Evolutionary conservation across 1,284 basidiomycete genomes (phyloP), one percentile per base, ranked within the genome.

Genomic region (Naganishia liquefaciens): DNA sequence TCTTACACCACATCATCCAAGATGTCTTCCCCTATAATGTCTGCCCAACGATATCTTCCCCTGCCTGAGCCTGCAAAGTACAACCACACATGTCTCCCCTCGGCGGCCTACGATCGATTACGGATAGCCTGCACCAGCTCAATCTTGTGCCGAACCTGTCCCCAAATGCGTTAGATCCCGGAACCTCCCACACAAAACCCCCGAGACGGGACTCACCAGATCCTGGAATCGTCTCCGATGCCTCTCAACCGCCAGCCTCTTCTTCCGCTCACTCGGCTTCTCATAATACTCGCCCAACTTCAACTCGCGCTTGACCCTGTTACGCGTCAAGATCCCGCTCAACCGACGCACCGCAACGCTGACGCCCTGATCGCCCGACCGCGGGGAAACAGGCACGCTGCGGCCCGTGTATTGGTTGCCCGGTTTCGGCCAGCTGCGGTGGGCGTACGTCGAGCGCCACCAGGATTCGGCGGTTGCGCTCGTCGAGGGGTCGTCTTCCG

Each of bases 141-240:
- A 21, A 74, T 72, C 63, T 73, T 74, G 57, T 69, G 66, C 53
- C 73, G 70, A n/a, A 74, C 72, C 73, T 74, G n/a, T 10, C n/a
- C 10, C 30, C 30, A 47, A 25, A n/a, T 39, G 19, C 23, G 28
- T 54, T 6, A 37, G 19, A 33, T 11, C 15, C 21, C 43, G n/a
- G n/a, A n/a, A n/a, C 7, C 19, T 42, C 17, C 43, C 30, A 17
- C 44, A 3, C 27, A 3, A 21, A 7, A 51, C 17, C 37, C n/a
- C 39, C 30, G 6, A 21, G 21, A 17, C 50, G 28, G 6, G 2
- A 65, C 75, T 70, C 64, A 76, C 76, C 72, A 74, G 70, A 61
- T 73, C 74, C 69, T 73, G 71, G 68, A 78, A 78, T 54, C 76
- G 72, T 54, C 72, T 71, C 49, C 75, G 68, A 68, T 74, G 72